A percentile compares a stretch with the other conserved stretches of the same genome.
Conservation (phyloP, 169 alveolate genomes). For the Cryptosporidium baileyi region DNA sequence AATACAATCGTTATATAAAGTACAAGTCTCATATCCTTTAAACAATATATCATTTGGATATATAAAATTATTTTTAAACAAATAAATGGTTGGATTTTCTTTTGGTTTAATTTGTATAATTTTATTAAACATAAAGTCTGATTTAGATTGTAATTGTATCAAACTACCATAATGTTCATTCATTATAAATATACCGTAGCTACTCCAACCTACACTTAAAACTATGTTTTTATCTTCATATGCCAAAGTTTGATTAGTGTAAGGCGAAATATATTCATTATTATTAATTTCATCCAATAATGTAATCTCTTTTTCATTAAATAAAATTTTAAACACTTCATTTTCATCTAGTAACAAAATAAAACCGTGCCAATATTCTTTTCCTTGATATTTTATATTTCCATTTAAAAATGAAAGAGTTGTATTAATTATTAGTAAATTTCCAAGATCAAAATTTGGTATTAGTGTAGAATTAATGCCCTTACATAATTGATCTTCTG, state of each 20-base stretch:
- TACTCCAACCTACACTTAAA: slow-evolving; percentile 21
- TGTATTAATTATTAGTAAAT: too few relatives aligned
- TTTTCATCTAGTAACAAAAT: not conserved
- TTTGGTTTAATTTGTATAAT: not conserved
- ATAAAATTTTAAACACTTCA: not conserved
- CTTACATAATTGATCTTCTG: not conserved
- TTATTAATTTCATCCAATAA: not conserved
- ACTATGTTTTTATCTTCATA: not conserved
- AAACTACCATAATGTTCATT: not conserved
- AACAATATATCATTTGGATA: slow-evolving; percentile 26
- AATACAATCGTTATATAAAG: slow-evolving; percentile 25
- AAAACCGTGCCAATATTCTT: slow-evolving; percentile 10
- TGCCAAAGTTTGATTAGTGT: slow-evolving; percentile 3
- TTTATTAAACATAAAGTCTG: not conserved
- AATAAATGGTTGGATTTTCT: not conserved
- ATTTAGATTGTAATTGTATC: not conserved
- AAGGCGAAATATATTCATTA: slow-evolving; percentile 9
- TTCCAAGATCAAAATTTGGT: too few relatives aligned
- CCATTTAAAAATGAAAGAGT: too few relatives aligned
- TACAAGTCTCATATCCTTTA: slow-evolving; percentile 19
- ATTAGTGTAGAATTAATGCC: not conserved
- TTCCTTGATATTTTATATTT: not conserved
- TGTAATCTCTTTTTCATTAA: not conserved
- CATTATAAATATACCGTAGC: slow-evolving; percentile 15
- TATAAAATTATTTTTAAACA: not conserved